Evolutionary conservation across 2,329 filamentous ascomycete species (phyloP).

Genomic region (Clonostachys rhizophaga): DNA sequence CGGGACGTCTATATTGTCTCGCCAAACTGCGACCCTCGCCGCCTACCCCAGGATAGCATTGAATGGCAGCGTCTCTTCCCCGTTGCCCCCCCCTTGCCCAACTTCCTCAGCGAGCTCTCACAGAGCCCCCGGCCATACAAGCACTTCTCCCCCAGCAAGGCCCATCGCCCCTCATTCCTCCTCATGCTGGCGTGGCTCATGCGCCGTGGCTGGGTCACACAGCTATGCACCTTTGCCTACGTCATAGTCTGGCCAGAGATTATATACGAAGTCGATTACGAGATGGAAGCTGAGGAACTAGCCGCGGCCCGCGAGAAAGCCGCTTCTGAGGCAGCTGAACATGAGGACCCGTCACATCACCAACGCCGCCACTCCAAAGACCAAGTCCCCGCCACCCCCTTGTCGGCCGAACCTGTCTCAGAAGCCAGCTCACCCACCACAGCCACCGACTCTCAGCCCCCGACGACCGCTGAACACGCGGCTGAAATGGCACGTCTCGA

Average conservation of each 20-base stretch:
- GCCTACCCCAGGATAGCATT: conserved; percentile 62
- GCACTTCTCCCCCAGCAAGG: conserved; percentile 77
- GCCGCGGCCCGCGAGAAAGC: conserved; percentile 21
- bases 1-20: conserved; percentile 89
- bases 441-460: conserved; percentile 8
- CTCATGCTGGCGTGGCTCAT: conserved; percentile 91
- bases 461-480: conserved; percentile 46
- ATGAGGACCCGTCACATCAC: not conserved
- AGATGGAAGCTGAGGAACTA: conserved; percentile 63
- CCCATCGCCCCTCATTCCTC: conserved; percentile 83
- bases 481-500: conserved; percentile 58
- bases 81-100: conserved; percentile 74
- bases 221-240: conserved; percentile 87
- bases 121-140: conserved; percentile 79
- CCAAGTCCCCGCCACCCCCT: too few species aligned
- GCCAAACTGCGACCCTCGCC: conserved; percentile 76
- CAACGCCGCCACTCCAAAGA: too few species aligned
- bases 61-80: conserved; percentile 78
- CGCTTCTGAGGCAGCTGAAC: conserved; percentile 1
- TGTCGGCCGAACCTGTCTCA: not conserved
- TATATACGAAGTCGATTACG: conserved; percentile 72
- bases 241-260: conserved; percentile 80
- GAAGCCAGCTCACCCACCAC: not conserved
- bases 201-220: conserved; percentile 88
- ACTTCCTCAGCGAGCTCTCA: conserved; percentile 82